Conservation (phyloP, 306 rosid genomes). For the Coriaria nepalensis region DNA sequence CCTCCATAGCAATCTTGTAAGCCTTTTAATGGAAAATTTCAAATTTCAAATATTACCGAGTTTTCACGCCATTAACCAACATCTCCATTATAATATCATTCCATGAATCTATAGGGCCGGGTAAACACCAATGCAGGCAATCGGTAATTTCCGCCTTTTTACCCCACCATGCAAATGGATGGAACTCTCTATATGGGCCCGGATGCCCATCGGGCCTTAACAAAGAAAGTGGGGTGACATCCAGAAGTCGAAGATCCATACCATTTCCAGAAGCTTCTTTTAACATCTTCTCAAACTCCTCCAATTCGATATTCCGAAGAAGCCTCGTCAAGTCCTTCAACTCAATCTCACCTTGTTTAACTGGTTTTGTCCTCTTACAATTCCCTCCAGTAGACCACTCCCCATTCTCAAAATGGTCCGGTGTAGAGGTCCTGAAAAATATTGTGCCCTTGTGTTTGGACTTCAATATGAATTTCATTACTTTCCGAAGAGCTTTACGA, state of each 20-base stretch:
- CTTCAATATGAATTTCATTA: slow-evolving; percentile 36
- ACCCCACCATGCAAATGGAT: slow-evolving; percentile 58
- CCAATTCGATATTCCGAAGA: slow-evolving; percentile 55
- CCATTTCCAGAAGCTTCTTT: slow-evolving; percentile 40
- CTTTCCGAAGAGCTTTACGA: slow-evolving; percentile 57
- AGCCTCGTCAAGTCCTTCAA: slow-evolving; percentile 37
- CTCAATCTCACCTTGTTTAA: slow-evolving; percentile 63
- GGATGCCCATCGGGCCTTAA: slow-evolving; percentile 99
- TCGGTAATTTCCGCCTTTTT: slow-evolving; percentile 35
- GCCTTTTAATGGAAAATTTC: neutral
- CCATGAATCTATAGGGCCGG: slow-evolving; percentile 94
- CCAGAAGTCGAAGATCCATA: slow-evolving; percentile 58
- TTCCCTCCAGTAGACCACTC: slow-evolving; percentile 91
- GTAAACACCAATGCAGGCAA: slow-evolving; percentile 98
- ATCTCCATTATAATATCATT: slow-evolving; percentile 81
- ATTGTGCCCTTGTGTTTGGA: slow-evolving; percentile 74
- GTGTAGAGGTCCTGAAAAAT: slow-evolving; percentile 72
- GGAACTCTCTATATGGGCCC: slow-evolving; percentile 65
- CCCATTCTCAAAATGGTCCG: slow-evolving; percentile 92
- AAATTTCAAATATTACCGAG: neutral
- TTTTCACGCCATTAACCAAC: slow-evolving; percentile 38
- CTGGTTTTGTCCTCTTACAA: slow-evolving; percentile 60
- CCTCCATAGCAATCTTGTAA: too few relatives aligned
- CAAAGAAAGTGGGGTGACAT: slow-evolving; percentile 44
- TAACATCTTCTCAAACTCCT: slow-evolving; percentile 46